phyloP scores from a whole-genome alignment of 179 eudicot species.

The Beta macrorhiza region DNA sequence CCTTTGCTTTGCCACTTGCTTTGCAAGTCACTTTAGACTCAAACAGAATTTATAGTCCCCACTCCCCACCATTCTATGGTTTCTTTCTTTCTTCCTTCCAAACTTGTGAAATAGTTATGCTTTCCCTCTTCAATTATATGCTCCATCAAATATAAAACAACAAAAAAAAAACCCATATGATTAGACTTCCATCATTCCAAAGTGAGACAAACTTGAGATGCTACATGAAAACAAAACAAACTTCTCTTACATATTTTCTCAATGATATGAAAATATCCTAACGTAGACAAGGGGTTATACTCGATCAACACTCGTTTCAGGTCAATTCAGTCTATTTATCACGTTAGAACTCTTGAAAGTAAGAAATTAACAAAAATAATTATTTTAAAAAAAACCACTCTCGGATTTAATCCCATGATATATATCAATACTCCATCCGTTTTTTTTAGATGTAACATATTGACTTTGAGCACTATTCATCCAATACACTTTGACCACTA shows the following conservation, averaged over 20 bases:
- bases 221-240: not conserved
- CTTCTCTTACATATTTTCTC: not conserved
- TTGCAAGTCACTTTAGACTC: slow-evolving; percentile 13
- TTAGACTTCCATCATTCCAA: not conserved
- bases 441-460: no score
- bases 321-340: no score
- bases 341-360: no score
- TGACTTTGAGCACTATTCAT: no score
- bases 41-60: not conserved
- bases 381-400: no score
- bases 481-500: no score
- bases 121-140: not conserved
- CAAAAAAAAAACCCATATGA: slow-evolving; percentile 22
- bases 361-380: no score
- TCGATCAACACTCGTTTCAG: no score
- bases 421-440: no score
- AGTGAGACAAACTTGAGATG: slow-evolving; percentile 26
- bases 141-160: not conserved
- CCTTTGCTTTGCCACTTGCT: not conserved
- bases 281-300: no score
- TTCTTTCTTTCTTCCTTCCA: not conserved
- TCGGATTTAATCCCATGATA: no score
- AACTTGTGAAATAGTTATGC: not conserved
- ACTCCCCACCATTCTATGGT: not conserved
- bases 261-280: not conserved